These are phyloP conservation scores for Breynia disticha DNA, from an alignment of 441 rosid species.

Conservation along the genomic window DNA sequence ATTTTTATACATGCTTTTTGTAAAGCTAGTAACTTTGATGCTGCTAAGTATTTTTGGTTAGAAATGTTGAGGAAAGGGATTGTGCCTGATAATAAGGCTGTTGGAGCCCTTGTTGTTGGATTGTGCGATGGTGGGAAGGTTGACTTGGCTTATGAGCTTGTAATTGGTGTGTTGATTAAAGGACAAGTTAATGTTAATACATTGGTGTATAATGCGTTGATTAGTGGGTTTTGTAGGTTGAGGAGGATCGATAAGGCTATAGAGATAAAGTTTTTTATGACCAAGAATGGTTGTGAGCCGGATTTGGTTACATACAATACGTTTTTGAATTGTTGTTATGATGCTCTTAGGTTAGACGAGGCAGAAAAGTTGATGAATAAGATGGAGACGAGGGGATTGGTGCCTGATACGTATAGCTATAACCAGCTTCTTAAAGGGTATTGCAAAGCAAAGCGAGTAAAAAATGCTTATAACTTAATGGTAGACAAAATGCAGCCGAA, in stretches of 20 bases:
- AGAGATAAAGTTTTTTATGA: constrained; percentile 62
- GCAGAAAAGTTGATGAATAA: constrained; percentile 50
- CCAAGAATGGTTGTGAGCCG: constrained; percentile 47
- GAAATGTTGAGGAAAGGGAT: constrained; percentile 56
- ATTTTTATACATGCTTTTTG: constrained; percentile 61
- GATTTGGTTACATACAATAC: constrained; percentile 81
- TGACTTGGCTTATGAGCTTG: constrained; percentile 82
- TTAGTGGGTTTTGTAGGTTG: constrained; percentile 68
- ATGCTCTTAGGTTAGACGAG: constrained; percentile 50
- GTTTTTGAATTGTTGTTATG: constrained; percentile 62
- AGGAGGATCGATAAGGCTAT: constrained; percentile 68
- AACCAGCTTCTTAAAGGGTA: constrained; percentile 69
- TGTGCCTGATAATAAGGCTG: constrained; percentile 49
- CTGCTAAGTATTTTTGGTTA: constrained; percentile 53
- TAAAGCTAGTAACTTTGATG: constrained; percentile 41
- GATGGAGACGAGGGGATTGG: constrained; percentile 67
- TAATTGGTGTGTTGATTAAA: constrained; percentile 53
- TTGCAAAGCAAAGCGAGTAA: constrained; percentile 47
- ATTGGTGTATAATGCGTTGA: constrained; percentile 61
- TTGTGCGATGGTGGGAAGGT: constrained; percentile 66
- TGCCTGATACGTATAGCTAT: constrained; percentile 72
- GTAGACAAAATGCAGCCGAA: constrained; percentile 53
- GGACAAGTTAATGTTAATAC: constrained; percentile 38
- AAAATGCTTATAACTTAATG: constrained; percentile 50
- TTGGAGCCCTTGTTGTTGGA: constrained; percentile 55